Evolutionary conservation across 805 yeast species (phyloP).

Genomic region (Myxozyma vanderwaltii): DNA sequence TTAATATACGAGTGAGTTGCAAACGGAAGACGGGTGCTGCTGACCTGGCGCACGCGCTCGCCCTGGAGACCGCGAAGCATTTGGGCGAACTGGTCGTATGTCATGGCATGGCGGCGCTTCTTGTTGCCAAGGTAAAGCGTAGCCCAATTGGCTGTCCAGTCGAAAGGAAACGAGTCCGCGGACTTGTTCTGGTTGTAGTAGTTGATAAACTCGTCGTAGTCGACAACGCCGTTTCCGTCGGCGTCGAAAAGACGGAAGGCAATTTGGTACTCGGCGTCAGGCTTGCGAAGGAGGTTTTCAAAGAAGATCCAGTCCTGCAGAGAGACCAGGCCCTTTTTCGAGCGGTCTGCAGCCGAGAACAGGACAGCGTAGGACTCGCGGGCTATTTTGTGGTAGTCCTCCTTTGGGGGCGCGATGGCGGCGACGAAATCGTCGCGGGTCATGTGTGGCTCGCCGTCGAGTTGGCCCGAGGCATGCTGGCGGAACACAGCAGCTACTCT

Average conservation of each 20-base stretch:
- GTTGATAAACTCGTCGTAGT: constrained; percentile 46
- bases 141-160: constrained; percentile 50
- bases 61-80: constrained; percentile 51
- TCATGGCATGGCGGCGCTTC: constrained; percentile 44
- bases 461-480: constrained; percentile 16
- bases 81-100: constrained; percentile 49
- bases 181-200: constrained; percentile 44
- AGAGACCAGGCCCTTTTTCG: constrained; percentile 65
- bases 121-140: constrained; percentile 46
- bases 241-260: constrained; percentile 51
- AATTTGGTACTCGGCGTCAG: constrained; percentile 58
- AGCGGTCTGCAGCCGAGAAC: constrained; percentile 77
- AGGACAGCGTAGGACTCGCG: constrained; percentile 68
- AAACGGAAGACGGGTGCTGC: background rate
- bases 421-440: constrained; percentile 48
- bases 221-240: constrained; percentile 44
- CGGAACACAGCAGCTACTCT: constrained; percentile 17
- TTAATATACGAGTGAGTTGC: background rate
- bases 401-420: constrained; percentile 49
- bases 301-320: constrained; percentile 75
- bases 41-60: constrained; percentile 49
- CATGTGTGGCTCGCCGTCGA: constrained; percentile 41
- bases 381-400: constrained; percentile 56
- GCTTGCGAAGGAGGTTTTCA: constrained; percentile 55
- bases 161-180: constrained; percentile 45